Evolutionary conservation across 495 filamentous ascomycete genomes (phyloP).

Genomic region (Trichoderma parareesei): DNA sequence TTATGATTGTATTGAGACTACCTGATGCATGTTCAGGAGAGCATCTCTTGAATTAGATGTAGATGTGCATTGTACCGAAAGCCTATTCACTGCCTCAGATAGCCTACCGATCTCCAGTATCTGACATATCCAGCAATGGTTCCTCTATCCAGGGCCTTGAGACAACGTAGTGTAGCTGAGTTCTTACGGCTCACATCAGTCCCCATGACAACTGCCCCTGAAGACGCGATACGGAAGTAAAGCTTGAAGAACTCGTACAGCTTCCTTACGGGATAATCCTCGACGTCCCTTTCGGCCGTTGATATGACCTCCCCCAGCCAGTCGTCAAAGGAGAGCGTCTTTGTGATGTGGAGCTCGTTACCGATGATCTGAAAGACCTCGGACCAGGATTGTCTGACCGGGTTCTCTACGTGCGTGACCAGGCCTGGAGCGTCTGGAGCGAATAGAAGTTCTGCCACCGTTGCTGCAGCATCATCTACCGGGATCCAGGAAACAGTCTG

Average conservation of each 20-base stretch:
- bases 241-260: slow-evolving; percentile 7
- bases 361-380: neutral
- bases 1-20: no score
- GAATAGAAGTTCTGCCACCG: neutral
- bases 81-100: neutral
- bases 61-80: neutral
- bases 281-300: neutral
- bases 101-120: slow-evolving; percentile 5
- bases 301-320: neutral
- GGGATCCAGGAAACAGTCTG: slow-evolving; percentile 8
- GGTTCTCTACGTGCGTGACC: slow-evolving; percentile 3
- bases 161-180: neutral
- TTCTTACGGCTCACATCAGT: neutral
- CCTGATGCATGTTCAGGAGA: neutral
- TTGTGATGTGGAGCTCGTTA: neutral
- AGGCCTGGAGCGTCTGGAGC: neutral
- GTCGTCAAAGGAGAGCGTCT: neutral
- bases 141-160: neutral
- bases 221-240: slow-evolving; percentile 1
- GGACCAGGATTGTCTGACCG: neutral
- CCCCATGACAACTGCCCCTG: neutral
- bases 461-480: slow-evolving; percentile 2
- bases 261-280: slow-evolving; percentile 1
- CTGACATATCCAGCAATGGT: neutral
- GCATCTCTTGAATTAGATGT: neutral